Evolutionary conservation across 116 monocot species (phyloP), one percentile per base, ranked within the genome.

Genomic region (Dioscorea cayenensis): DNA sequence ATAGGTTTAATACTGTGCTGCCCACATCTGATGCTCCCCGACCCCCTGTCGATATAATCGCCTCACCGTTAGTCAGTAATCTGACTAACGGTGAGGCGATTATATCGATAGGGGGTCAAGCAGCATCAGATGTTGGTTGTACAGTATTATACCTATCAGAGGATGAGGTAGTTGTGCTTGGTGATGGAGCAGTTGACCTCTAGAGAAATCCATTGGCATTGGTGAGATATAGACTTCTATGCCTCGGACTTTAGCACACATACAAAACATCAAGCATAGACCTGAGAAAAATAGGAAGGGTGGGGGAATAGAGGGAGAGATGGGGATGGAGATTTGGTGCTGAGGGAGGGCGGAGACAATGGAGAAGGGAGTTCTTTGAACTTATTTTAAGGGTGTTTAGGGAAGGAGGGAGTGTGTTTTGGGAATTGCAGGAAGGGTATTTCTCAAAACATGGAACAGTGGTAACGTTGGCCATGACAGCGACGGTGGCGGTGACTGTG

Each of bases 41-140:
- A 91, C 94, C 20, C 91, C 94, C n/a, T 7, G 94, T 91, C 32
- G 68, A 75, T 36, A 92, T 84, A 43, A 95, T 87, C 4, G 95
- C 92, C 64, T 92, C 87, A 0, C 95, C 85, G 18, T 84, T 77
- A 2, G 95, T 95, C 48, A 95, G 73, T 67, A n/a, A n/a, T n/a
- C 73, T 95, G 48, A 95, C 95, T 2, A 77, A 84, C 18, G 85
- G 95, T 0, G 87, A 92, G 64, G 92, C 95, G 4, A 87, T 95
- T 43, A 84, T 92, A 36, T 75, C 68, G 32, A 91, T 91, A 7
- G n/a, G 94, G 91, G 20, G 94, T 91, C 7, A 91, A 91, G 36
- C 94, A 95, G 78, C 91, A 91, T 59, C 94, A 91, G 70, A 95
- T 95, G 91, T 95, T 91, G 94, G 84, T 91, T 4, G 91, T 91